phyloP scores from a whole-genome alignment of 495 filamentous ascomycete species.

The Aspergillus cristatus region DNA sequence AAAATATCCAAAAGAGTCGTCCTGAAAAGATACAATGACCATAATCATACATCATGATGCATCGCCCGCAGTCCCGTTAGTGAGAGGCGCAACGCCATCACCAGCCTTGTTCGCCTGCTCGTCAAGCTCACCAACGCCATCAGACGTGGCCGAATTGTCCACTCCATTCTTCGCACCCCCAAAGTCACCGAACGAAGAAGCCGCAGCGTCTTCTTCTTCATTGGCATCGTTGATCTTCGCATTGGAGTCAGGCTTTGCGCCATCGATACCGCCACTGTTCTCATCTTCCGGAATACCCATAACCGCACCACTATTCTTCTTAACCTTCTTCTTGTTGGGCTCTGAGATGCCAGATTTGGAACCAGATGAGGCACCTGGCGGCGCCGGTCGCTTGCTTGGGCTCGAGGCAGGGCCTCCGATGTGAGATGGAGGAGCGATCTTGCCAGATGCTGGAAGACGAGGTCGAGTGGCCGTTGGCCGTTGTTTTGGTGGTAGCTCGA shows the following conservation, averaged over 20 bases:
- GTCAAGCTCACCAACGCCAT: slow-evolving; percentile 3
- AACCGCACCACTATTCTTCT: slow-evolving; percentile 35
- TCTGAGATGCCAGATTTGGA: slow-evolving; percentile 21
- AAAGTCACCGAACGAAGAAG: neutral
- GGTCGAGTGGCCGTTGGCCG: slow-evolving; percentile 62
- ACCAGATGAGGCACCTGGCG: slow-evolving; percentile 14
- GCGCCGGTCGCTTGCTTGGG: slow-evolving; percentile 71
- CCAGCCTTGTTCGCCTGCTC: slow-evolving; percentile 6
- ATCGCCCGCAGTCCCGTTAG: slow-evolving; percentile 25
- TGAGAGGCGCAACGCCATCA: slow-evolving; percentile 13
- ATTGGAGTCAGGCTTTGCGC: slow-evolving; percentile 13
- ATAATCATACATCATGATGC: slow-evolving; percentile 15
- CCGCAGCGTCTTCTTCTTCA: slow-evolving; percentile 2
- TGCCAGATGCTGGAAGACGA: slow-evolving; percentile 87
- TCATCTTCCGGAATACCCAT: slow-evolving; percentile 18
- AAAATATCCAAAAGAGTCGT: slow-evolving; percentile 1
- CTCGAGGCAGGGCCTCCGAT: slow-evolving; percentile 38
- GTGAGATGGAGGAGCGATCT: slow-evolving; percentile 50
- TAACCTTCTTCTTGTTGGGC: slow-evolving; percentile 40
- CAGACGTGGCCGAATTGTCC: slow-evolving; percentile 1
- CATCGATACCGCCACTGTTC: slow-evolving; percentile 6
- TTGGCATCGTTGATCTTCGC: slow-evolving; percentile 12
- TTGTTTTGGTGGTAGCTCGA: slow-evolving; percentile 88
- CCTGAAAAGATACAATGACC: neutral
- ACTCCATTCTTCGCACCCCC: slow-evolving; percentile 3